A percentile compares a stretch with the other conserved stretches of the same genome.
These are phyloP conservation scores for Holtermanniella nyarrowii DNA, from an alignment of 768 basidiomycete species.

Conservation along the genomic window DNA sequence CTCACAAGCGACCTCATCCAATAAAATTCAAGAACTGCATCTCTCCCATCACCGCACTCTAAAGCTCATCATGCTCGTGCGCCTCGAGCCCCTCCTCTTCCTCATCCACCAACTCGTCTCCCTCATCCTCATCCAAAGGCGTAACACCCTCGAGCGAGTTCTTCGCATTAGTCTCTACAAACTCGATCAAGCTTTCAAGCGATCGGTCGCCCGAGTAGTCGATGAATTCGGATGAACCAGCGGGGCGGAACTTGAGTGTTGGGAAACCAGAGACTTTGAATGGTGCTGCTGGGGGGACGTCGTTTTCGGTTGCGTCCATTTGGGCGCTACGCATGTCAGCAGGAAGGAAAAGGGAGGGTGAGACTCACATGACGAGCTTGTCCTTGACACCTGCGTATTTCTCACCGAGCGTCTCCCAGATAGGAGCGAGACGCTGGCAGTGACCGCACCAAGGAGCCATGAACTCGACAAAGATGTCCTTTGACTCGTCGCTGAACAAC, in stretches of 20 bases:
- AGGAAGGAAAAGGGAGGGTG: neutral
- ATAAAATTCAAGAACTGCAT: neutral
- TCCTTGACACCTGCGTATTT: slow-evolving; percentile 68
- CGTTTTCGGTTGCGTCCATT: slow-evolving; percentile 93
- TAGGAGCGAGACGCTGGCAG: slow-evolving; percentile 67
- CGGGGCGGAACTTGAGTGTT: slow-evolving; percentile 91
- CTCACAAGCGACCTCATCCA: too few relatives aligned
- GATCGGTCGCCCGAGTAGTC: slow-evolving; percentile 81
- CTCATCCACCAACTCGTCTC: slow-evolving; percentile 13
- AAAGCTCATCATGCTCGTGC: slow-evolving; percentile 40
- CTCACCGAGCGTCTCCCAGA: slow-evolving; percentile 81
- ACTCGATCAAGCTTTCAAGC: slow-evolving; percentile 71
- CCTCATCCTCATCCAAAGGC: slow-evolving; percentile 9
- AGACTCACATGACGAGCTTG: slow-evolving; percentile 59
- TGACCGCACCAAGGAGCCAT: slow-evolving; percentile 80
- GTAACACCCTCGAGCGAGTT: slow-evolving; percentile 43
- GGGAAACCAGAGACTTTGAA: slow-evolving; percentile 77
- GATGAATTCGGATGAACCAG: slow-evolving; percentile 72
- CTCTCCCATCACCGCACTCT: slow-evolving; percentile 1
- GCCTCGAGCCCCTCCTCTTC: slow-evolving; percentile 20
- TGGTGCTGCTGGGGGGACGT: slow-evolving; percentile 73
- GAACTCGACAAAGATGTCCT: slow-evolving; percentile 95
- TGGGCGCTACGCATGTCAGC: slow-evolving; percentile 50
- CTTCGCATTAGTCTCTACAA: slow-evolving; percentile 70
- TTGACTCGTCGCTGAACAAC: slow-evolving; percentile 67